Conservation (phyloP, 805 yeast species). For the Metschnikowia hibisci region DNA sequence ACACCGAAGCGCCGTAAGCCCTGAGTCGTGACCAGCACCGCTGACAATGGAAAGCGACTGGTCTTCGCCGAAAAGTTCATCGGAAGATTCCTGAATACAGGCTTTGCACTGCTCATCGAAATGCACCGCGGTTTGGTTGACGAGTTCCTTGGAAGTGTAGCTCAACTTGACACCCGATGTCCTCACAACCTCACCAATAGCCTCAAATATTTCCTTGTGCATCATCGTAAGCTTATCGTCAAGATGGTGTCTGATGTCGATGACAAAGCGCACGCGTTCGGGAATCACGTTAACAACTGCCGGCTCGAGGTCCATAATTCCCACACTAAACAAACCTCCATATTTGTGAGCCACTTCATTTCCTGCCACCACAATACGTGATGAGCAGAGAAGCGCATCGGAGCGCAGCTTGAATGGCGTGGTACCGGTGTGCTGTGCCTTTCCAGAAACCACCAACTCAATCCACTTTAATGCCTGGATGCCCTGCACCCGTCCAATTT, state of each 20-base stretch:
- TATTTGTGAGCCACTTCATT: constrained; percentile 51
- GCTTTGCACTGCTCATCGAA: constrained; percentile 51
- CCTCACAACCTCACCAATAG: constrained; percentile 34
- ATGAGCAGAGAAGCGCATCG: constrained; percentile 58
- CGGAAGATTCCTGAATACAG: constrained; percentile 52
- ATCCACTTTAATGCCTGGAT: constrained; percentile 68
- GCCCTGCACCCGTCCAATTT: constrained; percentile 63
- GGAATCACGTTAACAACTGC: constrained; percentile 68
- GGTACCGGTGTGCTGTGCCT: constrained; percentile 71
- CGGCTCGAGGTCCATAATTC: constrained; percentile 54
- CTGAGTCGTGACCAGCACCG: constrained; percentile 77
- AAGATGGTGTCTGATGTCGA: constrained; percentile 56
- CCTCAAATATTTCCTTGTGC: constrained; percentile 34
- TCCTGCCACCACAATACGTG: constrained; percentile 53
- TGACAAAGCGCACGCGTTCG: constrained; percentile 51
- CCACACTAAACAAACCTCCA: constrained; percentile 56
- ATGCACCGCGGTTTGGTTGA: constrained; percentile 52
- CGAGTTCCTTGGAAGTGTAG: constrained; percentile 42
- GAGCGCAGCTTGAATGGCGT: constrained; percentile 60
- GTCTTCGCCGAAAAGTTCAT: constrained; percentile 44
- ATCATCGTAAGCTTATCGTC: constrained; percentile 42
- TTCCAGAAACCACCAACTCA: constrained; percentile 53
- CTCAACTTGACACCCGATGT: constrained; percentile 28
- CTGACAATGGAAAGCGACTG: constrained; percentile 47
- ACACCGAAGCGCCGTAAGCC: constrained; percentile 49